A percentile compares a stretch with the other conserved stretches of the same genome.
Conservation (phyloP, 257 asterid species). For the Linderniella brevidens region DNA sequence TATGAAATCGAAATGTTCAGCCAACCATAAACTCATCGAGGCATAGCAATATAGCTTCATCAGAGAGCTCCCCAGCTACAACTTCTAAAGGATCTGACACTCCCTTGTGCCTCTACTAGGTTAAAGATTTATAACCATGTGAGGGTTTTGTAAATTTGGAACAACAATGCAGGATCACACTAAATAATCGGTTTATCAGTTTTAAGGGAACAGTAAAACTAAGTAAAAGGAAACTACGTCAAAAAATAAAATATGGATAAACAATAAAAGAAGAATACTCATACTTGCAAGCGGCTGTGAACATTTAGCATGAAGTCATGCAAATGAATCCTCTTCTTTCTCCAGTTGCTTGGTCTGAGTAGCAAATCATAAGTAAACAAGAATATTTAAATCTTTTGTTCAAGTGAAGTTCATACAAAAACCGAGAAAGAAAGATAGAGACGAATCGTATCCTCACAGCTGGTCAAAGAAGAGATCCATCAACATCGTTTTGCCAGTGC, state of each 20-base stretch:
- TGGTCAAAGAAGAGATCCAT: slow-evolving; percentile 77
- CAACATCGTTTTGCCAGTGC: slow-evolving; percentile 95
- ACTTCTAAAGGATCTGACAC: slow-evolving; percentile 85
- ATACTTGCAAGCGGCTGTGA: slow-evolving; percentile 83
- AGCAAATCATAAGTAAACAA: slow-evolving; percentile 1
- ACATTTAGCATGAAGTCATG: slow-evolving; percentile 89
- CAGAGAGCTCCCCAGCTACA: slow-evolving; percentile 82
- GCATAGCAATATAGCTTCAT: slow-evolving; percentile 73
- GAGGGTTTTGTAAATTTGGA: no score
- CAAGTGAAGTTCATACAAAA: not conserved
- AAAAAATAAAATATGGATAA: not conserved
- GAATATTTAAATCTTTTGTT: not conserved
- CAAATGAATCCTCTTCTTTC: slow-evolving; percentile 92
- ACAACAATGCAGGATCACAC: no score
- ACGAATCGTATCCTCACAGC: slow-evolving; percentile 33
- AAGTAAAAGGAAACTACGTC: no score
- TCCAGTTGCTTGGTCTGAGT: slow-evolving; percentile 68
- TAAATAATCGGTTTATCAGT: no score
- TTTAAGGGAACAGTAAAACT: no score
- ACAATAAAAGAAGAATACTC: not conserved
- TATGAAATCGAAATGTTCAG: not conserved
- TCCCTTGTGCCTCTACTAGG: slow-evolving; percentile 71
- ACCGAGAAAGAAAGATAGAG: not conserved
- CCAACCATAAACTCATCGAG: slow-evolving; percentile 91
- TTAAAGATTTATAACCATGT: not conserved